Percentiles rank a stretch among this genome's conserved stretches.
These are phyloP conservation scores for Debaryomyces prosopidis DNA, from an alignment of 805 yeast species.

Conservation along the genomic window DNA sequence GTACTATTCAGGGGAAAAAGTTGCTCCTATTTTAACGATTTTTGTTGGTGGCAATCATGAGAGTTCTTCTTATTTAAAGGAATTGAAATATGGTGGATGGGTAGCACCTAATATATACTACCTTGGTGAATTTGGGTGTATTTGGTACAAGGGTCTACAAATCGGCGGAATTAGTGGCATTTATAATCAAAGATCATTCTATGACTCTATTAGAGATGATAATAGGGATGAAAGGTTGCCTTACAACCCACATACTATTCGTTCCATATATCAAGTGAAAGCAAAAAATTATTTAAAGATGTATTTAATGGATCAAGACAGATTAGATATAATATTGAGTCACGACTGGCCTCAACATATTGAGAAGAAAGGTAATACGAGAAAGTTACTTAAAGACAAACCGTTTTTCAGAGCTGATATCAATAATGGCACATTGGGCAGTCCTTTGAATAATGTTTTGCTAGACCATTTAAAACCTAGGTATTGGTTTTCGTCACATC, in stretches of 20 bases:
- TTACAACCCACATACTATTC: constrained; percentile 42
- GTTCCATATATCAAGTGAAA: constrained; percentile 75
- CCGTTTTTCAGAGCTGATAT: constrained; percentile 71
- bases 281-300: constrained; percentile 63
- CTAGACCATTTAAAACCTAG: constrained; percentile 57
- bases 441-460: constrained; percentile 61
- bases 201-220: constrained; percentile 32
- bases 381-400: constrained; percentile 52
- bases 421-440: constrained; percentile 61
- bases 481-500: constrained; percentile 87
- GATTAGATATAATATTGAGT: constrained; percentile 60
- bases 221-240: constrained; percentile 49
- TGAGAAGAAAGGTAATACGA: constrained; percentile 60
- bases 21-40: constrained; percentile 75
- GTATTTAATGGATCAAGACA: constrained; percentile 29
- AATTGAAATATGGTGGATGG: constrained; percentile 86
- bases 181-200: constrained; percentile 46
- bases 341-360: constrained; percentile 97
- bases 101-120: constrained; percentile 86
- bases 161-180: constrained; percentile 89
- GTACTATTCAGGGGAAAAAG: constrained; percentile 59
- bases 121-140: constrained; percentile 72
- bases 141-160: constrained; percentile 73
- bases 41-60: constrained; percentile 97
- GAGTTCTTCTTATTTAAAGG: constrained; percentile 73